phyloP scores from a whole-genome alignment of 2,329 filamentous ascomycete species.

The Cytospora schulzeri region DNA sequence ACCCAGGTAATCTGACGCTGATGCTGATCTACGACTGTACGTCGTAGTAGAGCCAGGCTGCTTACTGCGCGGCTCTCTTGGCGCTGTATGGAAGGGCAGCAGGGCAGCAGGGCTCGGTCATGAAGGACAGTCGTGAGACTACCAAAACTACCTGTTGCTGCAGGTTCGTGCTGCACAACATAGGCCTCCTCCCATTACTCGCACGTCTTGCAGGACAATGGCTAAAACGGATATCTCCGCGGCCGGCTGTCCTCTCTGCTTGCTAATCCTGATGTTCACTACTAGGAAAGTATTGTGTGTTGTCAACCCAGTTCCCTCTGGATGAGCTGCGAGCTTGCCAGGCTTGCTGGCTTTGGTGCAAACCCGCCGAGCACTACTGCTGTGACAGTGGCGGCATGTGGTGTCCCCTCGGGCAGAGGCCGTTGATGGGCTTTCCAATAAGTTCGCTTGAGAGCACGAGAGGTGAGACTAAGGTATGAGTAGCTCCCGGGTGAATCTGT shows the following conservation, averaged over 20 bases:
- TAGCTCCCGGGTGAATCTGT: not conserved
- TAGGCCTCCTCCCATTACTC: not conserved
- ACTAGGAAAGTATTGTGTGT: not conserved
- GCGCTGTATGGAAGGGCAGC: not conserved
- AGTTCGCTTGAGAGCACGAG: not conserved
- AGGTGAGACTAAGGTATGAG: not conserved
- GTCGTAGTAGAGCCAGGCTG: not conserved
- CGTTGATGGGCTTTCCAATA: not conserved
- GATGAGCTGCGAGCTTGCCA: too few relatives aligned
- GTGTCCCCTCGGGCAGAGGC: slow-evolving; percentile 11
- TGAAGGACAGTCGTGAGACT: slow-evolving; percentile 17
- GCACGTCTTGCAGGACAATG: not conserved
- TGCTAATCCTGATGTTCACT: not conserved
- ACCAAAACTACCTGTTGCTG: slow-evolving; percentile 2
- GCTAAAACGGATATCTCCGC: not conserved
- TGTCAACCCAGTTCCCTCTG: not conserved
- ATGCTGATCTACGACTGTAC: too few relatives aligned
- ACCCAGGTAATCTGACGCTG: not conserved
- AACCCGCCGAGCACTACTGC: slow-evolving; percentile 7
- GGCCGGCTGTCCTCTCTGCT: not conserved
- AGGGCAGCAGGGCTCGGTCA: not conserved
- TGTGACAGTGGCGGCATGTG: not conserved
- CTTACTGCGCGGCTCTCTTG: not conserved
- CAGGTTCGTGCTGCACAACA: slow-evolving; percentile 17
- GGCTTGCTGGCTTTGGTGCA: not conserved